Conservation (phyloP, 805 yeast genomes). For the Vanderwaltozyma tropicalis region DNA sequence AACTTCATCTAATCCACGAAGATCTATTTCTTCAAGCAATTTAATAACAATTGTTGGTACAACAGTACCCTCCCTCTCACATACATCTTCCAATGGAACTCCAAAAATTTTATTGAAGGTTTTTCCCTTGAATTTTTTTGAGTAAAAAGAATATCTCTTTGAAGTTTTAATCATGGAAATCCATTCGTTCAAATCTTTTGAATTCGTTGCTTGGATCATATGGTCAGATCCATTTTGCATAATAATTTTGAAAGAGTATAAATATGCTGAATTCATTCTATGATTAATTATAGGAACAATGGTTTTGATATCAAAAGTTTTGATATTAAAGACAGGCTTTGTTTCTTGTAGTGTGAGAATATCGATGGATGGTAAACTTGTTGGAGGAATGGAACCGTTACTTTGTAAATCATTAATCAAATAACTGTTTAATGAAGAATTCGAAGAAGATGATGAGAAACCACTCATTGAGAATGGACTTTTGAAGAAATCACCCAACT, state of each 20-base stretch:
- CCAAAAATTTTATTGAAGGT: constrained; percentile 62
- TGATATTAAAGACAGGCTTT: constrained; percentile 41
- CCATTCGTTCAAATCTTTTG: constrained; percentile 67
- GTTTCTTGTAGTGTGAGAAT: constrained; percentile 31
- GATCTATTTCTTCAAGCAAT: constrained; percentile 66
- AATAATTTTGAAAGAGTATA: constrained; percentile 31
- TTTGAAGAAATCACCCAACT: constrained; percentile 50
- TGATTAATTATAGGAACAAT: constrained; percentile 30
- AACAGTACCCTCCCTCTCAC: constrained; percentile 53
- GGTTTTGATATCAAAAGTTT: constrained; percentile 35
- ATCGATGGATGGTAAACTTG: constrained; percentile 50
- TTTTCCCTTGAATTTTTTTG: constrained; percentile 31
- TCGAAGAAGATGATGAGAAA: constrained; percentile 24
- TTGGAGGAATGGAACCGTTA: constrained; percentile 33
- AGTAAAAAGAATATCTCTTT: constrained; percentile 34
- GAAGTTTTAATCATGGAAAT: constrained; percentile 35
- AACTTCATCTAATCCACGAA: constrained; percentile 80
- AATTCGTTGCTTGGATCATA: constrained; percentile 56
- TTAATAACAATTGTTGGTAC: constrained; percentile 59
- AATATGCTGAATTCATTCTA: constrained; percentile 13
- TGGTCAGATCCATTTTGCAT: constrained; percentile 42
- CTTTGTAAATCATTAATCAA: constrained; percentile 29
- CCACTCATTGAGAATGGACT: constrained; percentile 52
- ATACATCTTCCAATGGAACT: constrained; percentile 67
- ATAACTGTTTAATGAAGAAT: constrained; percentile 17